Evolutionary conservation across 306 rosid genomes (phyloP).

Genomic region (Herpetospermum pedunculosum): DNA sequence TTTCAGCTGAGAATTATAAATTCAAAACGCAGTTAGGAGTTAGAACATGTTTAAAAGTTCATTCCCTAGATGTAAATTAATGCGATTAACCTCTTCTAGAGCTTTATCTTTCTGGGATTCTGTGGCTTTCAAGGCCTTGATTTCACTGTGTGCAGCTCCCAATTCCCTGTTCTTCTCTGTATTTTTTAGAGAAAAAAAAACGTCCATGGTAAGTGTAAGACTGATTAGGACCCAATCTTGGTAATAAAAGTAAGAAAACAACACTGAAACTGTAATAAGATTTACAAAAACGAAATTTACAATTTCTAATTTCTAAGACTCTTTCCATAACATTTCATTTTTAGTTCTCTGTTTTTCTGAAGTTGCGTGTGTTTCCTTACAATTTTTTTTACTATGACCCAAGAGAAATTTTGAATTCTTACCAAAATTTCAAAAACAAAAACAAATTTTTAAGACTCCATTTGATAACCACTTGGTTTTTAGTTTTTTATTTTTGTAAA

Average conservation of each 20-base stretch:
- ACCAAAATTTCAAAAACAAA: no score
- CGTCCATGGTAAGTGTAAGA: neutral
- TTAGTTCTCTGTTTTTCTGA: no score
- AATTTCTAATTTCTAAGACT: no score
- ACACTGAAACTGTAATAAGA: neutral
- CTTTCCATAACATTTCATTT: no score
- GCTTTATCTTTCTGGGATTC: constrained; percentile 77
- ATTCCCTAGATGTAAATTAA: neutral
- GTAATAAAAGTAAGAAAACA: neutral
- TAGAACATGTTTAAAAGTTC: neutral
- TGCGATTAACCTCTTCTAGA: constrained; percentile 69
- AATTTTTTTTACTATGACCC: no score
- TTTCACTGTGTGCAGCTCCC: constrained; percentile 43
- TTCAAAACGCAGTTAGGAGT: neutral
- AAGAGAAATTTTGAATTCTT: no score
- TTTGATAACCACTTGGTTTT: no score
- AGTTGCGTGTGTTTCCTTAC: no score
- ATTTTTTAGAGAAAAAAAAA: neutral
- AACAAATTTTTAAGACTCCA: no score
- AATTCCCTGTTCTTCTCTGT: constrained; percentile 59
- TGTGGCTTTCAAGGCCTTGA: constrained; percentile 58
- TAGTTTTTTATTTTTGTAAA: no score
- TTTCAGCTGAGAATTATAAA: constrained; percentile 40
- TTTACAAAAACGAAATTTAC: neutral
- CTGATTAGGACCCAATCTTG: neutral